These are phyloP conservation scores for Botrytis squamosa DNA, from an alignment of 2,329 filamentous ascomycete genomes.

Conservation along the genomic window DNA sequence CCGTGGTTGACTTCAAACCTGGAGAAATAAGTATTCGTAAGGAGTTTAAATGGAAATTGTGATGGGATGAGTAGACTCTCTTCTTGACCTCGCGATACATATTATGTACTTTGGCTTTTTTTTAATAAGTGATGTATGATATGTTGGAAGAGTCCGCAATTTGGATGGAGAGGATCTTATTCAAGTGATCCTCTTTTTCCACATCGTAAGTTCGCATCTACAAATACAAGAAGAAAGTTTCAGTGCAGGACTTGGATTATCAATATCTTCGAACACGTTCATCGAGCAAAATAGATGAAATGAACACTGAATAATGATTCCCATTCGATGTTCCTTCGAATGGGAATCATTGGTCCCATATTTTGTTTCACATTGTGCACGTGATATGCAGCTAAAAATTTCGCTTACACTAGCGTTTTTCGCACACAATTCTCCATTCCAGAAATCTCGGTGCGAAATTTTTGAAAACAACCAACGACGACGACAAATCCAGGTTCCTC, in stretches of 20 bases:
- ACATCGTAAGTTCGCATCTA: neutral
- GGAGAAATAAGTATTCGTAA: neutral
- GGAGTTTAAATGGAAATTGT: accelerated
- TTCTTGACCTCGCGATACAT: neutral
- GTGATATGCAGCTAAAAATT: neutral
- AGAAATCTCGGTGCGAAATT: neutral
- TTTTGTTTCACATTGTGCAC: accelerated
- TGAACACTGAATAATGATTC: neutral
- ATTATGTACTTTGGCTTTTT: neutral
- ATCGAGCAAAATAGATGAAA: neutral
- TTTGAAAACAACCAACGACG: slow-evolving; percentile 20
- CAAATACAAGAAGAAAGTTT: no score
- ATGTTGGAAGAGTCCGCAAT: neutral
- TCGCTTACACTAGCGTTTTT: slow-evolving; percentile 19
- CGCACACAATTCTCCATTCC: slow-evolving; percentile 17
- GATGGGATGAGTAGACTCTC: no score
- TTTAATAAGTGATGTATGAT: neutral
- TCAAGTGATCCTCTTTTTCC: neutral
- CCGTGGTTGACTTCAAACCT: neutral
- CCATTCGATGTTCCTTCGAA: neutral
- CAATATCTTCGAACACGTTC: no score
- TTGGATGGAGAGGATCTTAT: neutral
- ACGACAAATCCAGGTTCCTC: slow-evolving; percentile 21
- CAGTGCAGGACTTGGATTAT: neutral
- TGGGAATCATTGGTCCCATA: neutral